Evolutionary conservation across 2,329 filamentous ascomycete genomes (phyloP).

Genomic region (Diaporthe amygdali): DNA sequence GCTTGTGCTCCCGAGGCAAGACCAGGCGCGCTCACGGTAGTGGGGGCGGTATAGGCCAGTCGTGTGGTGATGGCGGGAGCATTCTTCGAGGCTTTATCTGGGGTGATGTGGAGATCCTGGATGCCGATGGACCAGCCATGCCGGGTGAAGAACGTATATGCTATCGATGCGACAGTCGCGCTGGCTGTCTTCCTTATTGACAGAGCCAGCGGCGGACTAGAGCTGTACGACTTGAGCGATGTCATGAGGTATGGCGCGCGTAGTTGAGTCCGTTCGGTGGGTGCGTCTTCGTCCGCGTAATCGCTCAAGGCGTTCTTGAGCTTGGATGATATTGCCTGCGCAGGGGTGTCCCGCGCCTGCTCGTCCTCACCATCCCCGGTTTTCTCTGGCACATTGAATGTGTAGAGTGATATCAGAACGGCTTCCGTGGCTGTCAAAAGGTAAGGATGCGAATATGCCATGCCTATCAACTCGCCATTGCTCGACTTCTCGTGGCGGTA

Average conservation of each 20-base stretch:
- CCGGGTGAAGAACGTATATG: conserved; percentile 80
- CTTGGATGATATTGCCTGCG: conserved; percentile 4
- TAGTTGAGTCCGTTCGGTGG: conserved; percentile 19
- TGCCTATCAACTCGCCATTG: conserved; percentile 69
- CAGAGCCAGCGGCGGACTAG: conserved; percentile 79
- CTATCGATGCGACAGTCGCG: conserved; percentile 80
- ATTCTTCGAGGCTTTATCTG: neutral
- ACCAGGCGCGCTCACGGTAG: conserved; percentile 26
- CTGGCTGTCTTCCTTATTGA: conserved; percentile 73
- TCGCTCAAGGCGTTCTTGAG: neutral
- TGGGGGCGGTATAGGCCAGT: conserved; percentile 45
- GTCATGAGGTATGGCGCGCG: conserved; percentile 67
- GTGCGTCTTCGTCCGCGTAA: neutral
- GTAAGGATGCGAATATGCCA: conserved; percentile 78
- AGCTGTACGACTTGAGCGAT: conserved; percentile 81
- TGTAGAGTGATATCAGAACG: conserved; percentile 79
- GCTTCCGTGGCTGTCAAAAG: conserved; percentile 78
- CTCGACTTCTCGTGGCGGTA: conserved; percentile 68
- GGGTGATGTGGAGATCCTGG: conserved; percentile 78
- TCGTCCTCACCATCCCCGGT: conserved; percentile 15
- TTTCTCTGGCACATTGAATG: conserved; percentile 50
- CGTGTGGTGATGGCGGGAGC: conserved; percentile 43
- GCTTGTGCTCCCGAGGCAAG: neutral
- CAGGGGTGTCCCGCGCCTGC: neutral
- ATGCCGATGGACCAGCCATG: conserved; percentile 89